Evolutionary conservation across 805 yeast species (phyloP).

Genomic region (Starmerella geochares): DNA sequence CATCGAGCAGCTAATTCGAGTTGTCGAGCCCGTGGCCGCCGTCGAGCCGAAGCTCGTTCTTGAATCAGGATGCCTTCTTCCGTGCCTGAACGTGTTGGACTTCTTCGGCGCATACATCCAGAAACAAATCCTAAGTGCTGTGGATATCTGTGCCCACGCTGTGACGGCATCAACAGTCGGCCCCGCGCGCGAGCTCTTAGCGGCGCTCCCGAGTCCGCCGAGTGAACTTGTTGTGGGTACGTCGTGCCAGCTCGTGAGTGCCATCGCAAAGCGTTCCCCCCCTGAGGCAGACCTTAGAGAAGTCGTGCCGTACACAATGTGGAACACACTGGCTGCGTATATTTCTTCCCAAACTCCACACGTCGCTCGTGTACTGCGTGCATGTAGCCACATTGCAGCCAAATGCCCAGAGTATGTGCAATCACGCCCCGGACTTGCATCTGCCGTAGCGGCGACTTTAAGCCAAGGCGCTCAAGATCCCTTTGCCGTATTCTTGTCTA

Average conservation of each 20-base stretch:
- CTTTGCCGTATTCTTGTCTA: conserved; percentile 16
- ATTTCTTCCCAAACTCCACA: conserved; percentile 17
- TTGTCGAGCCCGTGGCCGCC: conserved; percentile 31
- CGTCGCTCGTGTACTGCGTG: conserved; percentile 16
- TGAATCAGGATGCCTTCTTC: conserved; percentile 49
- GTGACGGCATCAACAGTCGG: conserved; percentile 39
- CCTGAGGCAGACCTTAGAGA: conserved; percentile 12
- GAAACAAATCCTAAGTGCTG: conserved; percentile 62
- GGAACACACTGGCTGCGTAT: conserved; percentile 12
- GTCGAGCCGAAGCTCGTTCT: conserved; percentile 33
- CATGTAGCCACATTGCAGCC: conserved; percentile 15
- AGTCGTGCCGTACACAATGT: conserved; percentile 9
- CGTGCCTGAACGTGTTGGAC: conserved; percentile 66
- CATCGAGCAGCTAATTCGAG: conserved; percentile 71
- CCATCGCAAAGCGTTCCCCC: conserved; percentile 15
- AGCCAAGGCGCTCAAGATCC: conserved; percentile 6
- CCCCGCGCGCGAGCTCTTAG: conserved; percentile 16
- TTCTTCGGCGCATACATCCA: conserved; percentile 86
- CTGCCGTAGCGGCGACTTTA: conserved; percentile 16
- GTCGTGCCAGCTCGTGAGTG: conserved; percentile 17
- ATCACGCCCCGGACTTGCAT: conserved; percentile 8
- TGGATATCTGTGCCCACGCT: conserved; percentile 55
- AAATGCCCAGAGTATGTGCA: conserved; percentile 14
- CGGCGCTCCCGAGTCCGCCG: conserved; percentile 18
- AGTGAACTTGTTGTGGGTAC: conserved; percentile 18